Conservation (phyloP, 805 yeast genomes). For the fission yeast (Schizosaccharomyces pombe) region DNA sequence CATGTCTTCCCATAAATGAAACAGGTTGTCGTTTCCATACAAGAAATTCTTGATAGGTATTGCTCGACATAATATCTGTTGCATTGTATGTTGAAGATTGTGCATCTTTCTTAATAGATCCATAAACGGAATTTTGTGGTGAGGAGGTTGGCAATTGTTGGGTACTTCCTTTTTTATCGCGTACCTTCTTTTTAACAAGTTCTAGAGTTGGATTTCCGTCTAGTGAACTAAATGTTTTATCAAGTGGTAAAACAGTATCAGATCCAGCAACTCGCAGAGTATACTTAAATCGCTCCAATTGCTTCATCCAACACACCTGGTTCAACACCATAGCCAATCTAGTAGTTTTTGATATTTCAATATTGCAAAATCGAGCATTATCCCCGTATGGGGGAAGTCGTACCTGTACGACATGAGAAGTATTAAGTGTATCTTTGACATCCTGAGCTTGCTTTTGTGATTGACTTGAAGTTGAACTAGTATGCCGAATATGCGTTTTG, state of each 20-base stretch:
- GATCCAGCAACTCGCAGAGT: slow-evolving; percentile 15
- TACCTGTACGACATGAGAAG: slow-evolving; percentile 7
- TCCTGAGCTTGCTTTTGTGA: not conserved
- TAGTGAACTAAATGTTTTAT: slow-evolving; percentile 18
- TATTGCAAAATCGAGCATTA: slow-evolving; percentile 14
- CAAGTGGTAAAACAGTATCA: slow-evolving; percentile 9
- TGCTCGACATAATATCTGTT: slow-evolving; percentile 10
- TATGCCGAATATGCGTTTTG: not conserved
- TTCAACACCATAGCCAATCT: slow-evolving; percentile 13
- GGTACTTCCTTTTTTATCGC: not conserved
- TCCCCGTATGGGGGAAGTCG: slow-evolving; percentile 16
- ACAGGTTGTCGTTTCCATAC: slow-evolving; percentile 77
- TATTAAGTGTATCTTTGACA: not conserved
- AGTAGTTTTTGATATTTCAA: slow-evolving; percentile 9
- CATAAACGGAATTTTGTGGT: slow-evolving; percentile 6
- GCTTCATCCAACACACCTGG: slow-evolving; percentile 14
- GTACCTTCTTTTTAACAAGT: slow-evolving; percentile 14
- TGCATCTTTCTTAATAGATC: not conserved
- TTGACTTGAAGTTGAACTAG: not conserved
- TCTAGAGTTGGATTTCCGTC: slow-evolving; percentile 23
- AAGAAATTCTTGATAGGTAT: slow-evolving; percentile 59
- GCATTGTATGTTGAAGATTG: not conserved
- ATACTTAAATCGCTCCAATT: slow-evolving; percentile 15
- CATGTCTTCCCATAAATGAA: slow-evolving; percentile 59
- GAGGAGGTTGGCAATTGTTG: slow-evolving; percentile 14